Evolutionary conservation across 768 basidiomycete genomes (phyloP).

Genomic region (Calvatia gigantea): DNA sequence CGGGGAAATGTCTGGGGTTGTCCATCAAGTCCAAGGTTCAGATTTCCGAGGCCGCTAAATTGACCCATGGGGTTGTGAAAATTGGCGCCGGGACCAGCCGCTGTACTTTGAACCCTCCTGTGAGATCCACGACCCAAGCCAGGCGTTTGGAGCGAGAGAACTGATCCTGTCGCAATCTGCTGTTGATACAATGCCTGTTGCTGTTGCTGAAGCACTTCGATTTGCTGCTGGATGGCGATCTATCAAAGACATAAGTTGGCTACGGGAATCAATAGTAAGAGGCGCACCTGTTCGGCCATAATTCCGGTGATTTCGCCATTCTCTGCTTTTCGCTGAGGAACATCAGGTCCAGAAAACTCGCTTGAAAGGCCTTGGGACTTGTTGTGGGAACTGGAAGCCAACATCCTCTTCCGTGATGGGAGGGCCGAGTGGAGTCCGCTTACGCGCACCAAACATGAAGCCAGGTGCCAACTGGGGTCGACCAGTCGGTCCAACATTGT

Average conservation of each 20-base stretch:
- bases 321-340: conserved; percentile 53
- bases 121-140: conserved; percentile 66
- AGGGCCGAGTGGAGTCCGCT: conserved; percentile 54
- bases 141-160: conserved; percentile 75
- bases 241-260: conserved; percentile 22
- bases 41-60: conserved; percentile 50
- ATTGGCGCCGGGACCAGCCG: conserved; percentile 42
- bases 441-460: conserved; percentile 85
- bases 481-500: conserved; percentile 65
- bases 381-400: conserved; percentile 82
- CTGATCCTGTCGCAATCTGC: conserved; percentile 84
- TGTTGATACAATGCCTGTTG: conserved; percentile 89
- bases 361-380: conserved; percentile 28
- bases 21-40: conserved; percentile 60
- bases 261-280: neutral
- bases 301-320: conserved; percentile 81
- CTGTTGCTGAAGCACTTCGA: conserved; percentile 86
- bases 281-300: conserved; percentile 94
- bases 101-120: conserved; percentile 84
- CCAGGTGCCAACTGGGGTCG: conserved; percentile 88
- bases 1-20: conserved; percentile 67
- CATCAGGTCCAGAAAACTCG: conserved; percentile 29
- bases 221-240: conserved; percentile 89
- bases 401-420: conserved; percentile 79
- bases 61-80: conserved; percentile 67